phyloP scores from a whole-genome alignment of 2,329 filamentous ascomycete species.

The Bretziella fagacearum region DNA sequence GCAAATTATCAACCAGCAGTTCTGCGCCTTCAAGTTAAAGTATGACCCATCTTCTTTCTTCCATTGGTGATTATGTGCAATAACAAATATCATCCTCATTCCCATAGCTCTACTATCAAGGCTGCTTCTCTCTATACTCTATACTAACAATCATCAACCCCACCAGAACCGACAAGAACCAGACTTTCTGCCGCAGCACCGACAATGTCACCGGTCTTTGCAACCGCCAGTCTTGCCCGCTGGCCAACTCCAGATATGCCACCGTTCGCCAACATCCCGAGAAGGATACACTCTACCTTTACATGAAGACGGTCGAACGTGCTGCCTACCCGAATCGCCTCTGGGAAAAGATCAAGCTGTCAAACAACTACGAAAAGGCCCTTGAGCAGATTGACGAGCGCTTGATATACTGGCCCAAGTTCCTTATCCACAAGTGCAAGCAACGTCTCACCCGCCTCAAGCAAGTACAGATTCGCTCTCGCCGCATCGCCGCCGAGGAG shows the following conservation, averaged over 20 bases:
- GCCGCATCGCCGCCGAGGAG: conserved; percentile 72
- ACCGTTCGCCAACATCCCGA: conserved; percentile 72
- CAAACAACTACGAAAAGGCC: conserved; percentile 78
- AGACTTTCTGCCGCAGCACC: conserved; percentile 92
- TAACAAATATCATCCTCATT: neutral
- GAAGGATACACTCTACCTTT: conserved; percentile 75
- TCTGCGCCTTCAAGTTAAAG: conserved; percentile 92
- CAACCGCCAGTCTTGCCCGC: conserved; percentile 73
- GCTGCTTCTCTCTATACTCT: neutral
- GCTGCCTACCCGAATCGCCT: conserved; percentile 75
- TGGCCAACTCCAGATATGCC: conserved; percentile 84
- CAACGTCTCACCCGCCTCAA: conserved; percentile 83
- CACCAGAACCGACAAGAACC: conserved; percentile 57
- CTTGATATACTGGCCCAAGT: conserved; percentile 89
- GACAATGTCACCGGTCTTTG: conserved; percentile 74
- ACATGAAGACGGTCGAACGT: conserved; percentile 90
- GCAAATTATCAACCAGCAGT: conserved; percentile 91
- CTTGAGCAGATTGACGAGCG: conserved; percentile 73
- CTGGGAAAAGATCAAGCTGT: conserved; percentile 87
- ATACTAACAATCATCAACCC: neutral
- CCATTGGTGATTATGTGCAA: too few species aligned
- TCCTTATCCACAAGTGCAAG: conserved; percentile 87
- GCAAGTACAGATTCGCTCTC: conserved; percentile 71
- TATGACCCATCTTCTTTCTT: conserved; percentile 33
- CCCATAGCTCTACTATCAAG: neutral